Evolutionary conservation across 768 basidiomycete species (phyloP).

Genomic region (Calvatia gigantea): DNA sequence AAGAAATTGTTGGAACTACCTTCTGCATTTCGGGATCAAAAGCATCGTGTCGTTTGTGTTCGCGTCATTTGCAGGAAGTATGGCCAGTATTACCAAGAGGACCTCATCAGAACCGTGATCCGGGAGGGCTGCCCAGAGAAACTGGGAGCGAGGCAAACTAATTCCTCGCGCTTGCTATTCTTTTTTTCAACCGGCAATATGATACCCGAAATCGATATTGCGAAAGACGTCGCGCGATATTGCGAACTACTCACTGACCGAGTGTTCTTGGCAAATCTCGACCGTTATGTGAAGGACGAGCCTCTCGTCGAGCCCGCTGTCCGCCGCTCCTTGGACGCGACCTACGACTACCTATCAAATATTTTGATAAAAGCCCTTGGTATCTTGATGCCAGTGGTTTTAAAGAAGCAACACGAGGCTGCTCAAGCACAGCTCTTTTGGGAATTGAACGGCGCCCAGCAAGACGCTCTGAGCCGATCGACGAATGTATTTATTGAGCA

Average conservation of each 20-base stretch:
- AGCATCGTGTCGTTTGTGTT: slow-evolving; percentile 4
- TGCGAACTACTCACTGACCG: not conserved
- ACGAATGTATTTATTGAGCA: not conserved
- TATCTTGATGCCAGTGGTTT: not conserved
- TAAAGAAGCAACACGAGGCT: not conserved
- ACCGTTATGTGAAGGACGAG: not conserved
- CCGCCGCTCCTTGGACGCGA: not conserved
- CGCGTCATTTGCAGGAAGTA: not conserved
- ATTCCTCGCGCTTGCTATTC: not conserved
- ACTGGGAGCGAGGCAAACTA: not conserved
- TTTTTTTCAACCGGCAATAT: not conserved
- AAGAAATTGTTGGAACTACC: not conserved
- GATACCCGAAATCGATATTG: not conserved
- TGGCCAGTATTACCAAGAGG: not conserved
- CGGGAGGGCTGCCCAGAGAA: not conserved
- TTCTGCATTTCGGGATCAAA: not conserved
- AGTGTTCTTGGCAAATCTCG: not conserved
- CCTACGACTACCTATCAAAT: not conserved
- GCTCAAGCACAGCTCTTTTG: not conserved
- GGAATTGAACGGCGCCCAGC: not conserved
- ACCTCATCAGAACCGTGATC: not conserved
- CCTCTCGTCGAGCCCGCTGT: slow-evolving; percentile 5
- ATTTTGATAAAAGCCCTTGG: not conserved
- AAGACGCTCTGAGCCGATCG: not conserved
- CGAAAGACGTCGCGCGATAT: not conserved